A percentile compares a stretch with the other conserved stretches of the same genome.
Conservation (phyloP, 2,329 filamentous ascomycete species). For the Ceratocystis colombiana region DNA sequence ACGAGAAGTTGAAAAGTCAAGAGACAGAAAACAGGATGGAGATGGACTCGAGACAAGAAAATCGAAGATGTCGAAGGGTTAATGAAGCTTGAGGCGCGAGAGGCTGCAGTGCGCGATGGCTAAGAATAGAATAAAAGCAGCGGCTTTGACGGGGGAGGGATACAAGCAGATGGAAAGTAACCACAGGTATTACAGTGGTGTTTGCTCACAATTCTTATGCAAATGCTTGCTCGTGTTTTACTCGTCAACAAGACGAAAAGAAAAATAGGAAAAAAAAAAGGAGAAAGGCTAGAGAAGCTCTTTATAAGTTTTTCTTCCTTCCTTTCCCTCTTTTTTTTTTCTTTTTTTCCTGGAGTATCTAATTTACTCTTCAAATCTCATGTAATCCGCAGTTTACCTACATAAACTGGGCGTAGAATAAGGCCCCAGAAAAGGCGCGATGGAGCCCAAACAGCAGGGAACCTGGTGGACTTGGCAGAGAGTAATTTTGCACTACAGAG, state of each 20-base stretch:
- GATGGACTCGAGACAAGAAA: background rate
- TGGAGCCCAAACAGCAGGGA: background rate
- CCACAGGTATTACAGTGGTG: slow-evolving; percentile 1
- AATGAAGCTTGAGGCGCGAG: background rate
- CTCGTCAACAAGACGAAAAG: background rate
- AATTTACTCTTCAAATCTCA: too few relatives aligned
- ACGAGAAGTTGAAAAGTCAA: background rate
- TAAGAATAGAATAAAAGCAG: slow-evolving; percentile 9
- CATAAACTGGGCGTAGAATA: slow-evolving; percentile 2
- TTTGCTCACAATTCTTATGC: background rate
- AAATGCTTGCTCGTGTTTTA: too few relatives aligned
- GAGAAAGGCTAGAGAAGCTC: background rate
- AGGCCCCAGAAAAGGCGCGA: background rate
- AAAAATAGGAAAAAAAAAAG: background rate
- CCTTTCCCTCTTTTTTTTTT: background rate
- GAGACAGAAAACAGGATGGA: slow-evolving; percentile 16
- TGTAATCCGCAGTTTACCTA: background rate
- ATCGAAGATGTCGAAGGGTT: slow-evolving; percentile 15
- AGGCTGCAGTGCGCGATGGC: background rate
- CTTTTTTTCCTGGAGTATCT: too few relatives aligned
- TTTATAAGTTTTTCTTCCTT: background rate
- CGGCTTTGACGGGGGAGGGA: background rate
- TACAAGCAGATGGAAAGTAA: background rate
- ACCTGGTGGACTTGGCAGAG: background rate
- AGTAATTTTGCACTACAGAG: background rate